phyloP scores from a whole-genome alignment of 176 grass and related monocot species.

The Raddia distichophylla region DNA sequence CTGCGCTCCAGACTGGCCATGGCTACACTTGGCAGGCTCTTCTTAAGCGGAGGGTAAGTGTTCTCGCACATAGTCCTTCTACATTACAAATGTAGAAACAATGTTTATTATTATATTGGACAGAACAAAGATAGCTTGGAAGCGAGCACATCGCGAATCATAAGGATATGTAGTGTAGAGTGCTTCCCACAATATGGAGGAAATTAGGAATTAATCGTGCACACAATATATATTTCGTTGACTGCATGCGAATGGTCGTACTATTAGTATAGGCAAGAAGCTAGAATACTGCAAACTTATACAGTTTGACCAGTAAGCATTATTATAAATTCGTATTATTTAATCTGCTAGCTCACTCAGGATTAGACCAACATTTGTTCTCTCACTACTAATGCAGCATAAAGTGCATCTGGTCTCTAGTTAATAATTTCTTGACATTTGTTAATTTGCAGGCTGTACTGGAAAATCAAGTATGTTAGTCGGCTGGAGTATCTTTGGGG shows the following conservation, averaged over 20 bases:
- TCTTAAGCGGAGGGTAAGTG: slow-evolving; percentile 85
- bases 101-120: not conserved
- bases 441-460: slow-evolving; percentile 70
- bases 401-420: not conserved
- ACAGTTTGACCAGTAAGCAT: not conserved
- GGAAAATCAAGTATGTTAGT: slow-evolving; percentile 97
- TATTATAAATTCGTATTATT: not conserved
- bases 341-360: not conserved
- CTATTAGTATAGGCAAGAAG: not conserved
- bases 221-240: not conserved
- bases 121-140: not conserved
- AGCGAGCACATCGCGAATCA: not conserved
- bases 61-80: slow-evolving; percentile 12
- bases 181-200: not conserved
- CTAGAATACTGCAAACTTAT: not conserved
- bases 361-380: not conserved
- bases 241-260: not conserved
- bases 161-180: slow-evolving; percentile 5
- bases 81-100: slow-evolving; percentile 6
- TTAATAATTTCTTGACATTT: not conserved
- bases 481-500: slow-evolving; percentile 88
- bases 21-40: slow-evolving; percentile 82
- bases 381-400: not conserved
- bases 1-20: slow-evolving; percentile 73
- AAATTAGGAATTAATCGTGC: not conserved